These are phyloP conservation scores for Termitomyces sp. DNA, from an alignment of 768 basidiomycete species.

Conservation along the genomic window DNA sequence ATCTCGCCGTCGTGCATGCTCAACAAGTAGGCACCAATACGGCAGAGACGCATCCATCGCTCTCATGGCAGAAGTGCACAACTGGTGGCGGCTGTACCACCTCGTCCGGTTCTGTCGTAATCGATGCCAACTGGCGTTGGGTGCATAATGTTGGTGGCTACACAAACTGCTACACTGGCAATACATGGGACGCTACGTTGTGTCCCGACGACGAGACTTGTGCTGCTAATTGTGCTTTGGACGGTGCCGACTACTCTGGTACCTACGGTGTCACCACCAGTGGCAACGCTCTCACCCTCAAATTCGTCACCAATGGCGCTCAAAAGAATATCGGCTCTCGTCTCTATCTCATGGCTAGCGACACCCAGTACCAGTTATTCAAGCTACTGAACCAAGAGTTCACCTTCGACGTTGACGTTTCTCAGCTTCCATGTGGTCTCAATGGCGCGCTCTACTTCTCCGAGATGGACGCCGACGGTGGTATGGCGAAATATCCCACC, in stretches of 20 bases:
- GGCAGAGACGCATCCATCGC: constrained; percentile 22
- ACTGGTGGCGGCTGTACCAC: constrained; percentile 35
- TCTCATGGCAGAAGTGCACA: constrained; percentile 47
- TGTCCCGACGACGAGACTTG: constrained; percentile 36
- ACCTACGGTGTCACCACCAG: constrained; percentile 50
- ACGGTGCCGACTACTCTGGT: constrained; percentile 45
- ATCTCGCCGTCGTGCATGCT: constrained; percentile 40
- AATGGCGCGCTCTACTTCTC: constrained; percentile 31
- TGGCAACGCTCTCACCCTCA: constrained; percentile 46
- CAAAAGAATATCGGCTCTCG: constrained; percentile 40
- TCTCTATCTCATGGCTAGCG: constrained; percentile 48
- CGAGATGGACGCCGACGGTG: constrained; percentile 63
- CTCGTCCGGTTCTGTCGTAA: constrained; percentile 35
- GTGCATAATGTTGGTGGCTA: constrained; percentile 34
- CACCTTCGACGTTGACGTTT: constrained; percentile 34
- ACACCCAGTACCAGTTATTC: constrained; percentile 34
- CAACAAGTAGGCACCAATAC: constrained; percentile 53
- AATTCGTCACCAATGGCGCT: constrained; percentile 39
- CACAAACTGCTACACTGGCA: constrained; percentile 54
- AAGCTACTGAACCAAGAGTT: constrained; percentile 12
- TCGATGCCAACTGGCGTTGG: constrained; percentile 62
- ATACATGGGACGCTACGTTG: constrained; percentile 49
- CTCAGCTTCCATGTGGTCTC: constrained; percentile 54
- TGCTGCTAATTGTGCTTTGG: constrained; percentile 33
- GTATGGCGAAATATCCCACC: constrained; percentile 38